phyloP scores from a whole-genome alignment of 345 rosid genomes.

The Dipteronia dyeriana region DNA sequence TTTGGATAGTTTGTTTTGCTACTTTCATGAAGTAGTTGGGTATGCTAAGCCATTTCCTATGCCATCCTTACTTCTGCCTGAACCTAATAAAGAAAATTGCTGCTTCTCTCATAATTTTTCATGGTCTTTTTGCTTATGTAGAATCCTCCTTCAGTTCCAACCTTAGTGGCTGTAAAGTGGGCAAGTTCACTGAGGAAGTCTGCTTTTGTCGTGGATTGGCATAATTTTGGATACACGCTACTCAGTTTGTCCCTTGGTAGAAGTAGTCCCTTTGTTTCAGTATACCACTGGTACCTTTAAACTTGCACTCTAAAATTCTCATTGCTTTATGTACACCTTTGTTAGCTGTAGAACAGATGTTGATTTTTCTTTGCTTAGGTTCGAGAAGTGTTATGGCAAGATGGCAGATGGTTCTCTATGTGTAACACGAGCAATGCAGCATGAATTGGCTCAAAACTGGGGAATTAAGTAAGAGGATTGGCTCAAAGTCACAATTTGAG shows the following conservation, averaged over 20 bases:
- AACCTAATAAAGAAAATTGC: background rate
- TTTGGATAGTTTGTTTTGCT: background rate
- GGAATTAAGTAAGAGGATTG: slow-evolving; percentile 74
- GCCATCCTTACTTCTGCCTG: background rate
- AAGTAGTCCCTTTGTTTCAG: slow-evolving; percentile 67
- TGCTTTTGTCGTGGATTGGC: slow-evolving; percentile 88
- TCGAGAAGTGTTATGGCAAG: slow-evolving; percentile 80
- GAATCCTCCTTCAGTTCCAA: slow-evolving; percentile 99
- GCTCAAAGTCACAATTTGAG: slow-evolving; percentile 25
- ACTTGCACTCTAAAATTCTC: slow-evolving; percentile 15
- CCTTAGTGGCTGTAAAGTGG: slow-evolving; percentile 86
- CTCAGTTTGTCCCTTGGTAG: slow-evolving; percentile 89
- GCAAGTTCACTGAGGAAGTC: slow-evolving; percentile 79
- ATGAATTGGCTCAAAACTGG: slow-evolving; percentile 94
- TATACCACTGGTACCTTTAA: slow-evolving; percentile 70
- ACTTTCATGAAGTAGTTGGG: background rate
- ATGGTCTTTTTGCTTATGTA: slow-evolving; percentile 32
- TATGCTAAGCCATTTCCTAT: background rate
- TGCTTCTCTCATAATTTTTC: background rate
- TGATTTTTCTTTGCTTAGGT: slow-evolving; percentile 42
- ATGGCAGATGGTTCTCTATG: slow-evolving; percentile 89
- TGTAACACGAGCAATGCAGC: slow-evolving; percentile 96
- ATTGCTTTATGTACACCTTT: background rate
- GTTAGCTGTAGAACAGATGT: background rate
- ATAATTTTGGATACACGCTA: slow-evolving; percentile 94